Evolutionary conservation across 129 eudicot species (phyloP).

Genomic region (Pulicaria dysenterica): DNA sequence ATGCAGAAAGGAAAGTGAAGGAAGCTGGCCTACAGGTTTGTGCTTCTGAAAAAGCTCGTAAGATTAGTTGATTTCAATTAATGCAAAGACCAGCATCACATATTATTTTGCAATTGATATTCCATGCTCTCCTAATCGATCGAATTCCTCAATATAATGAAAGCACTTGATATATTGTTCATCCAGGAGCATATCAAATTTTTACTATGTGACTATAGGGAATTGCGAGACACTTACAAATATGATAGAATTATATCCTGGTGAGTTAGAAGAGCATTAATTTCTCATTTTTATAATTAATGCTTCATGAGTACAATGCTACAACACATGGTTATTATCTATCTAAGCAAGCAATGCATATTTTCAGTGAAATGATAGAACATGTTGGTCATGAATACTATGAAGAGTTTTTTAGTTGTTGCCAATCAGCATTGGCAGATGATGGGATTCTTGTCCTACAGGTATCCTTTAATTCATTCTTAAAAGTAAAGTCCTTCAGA

Average conservation of each 20-base stretch:
- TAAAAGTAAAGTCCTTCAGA: too few relatives aligned
- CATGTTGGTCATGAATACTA: slow-evolving; percentile 78
- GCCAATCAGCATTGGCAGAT: slow-evolving; percentile 60
- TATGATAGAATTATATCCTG: slow-evolving; percentile 77
- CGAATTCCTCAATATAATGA: background rate
- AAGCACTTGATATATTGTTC: too few relatives aligned
- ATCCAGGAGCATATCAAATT: slow-evolving; percentile 61
- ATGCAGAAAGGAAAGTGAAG: slow-evolving; percentile 70
- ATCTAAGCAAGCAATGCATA: background rate
- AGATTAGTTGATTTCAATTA: background rate
- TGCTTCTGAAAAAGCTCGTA: background rate
- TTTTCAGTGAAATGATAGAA: slow-evolving; percentile 77
- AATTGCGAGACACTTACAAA: slow-evolving; percentile 51
- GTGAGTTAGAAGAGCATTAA: slow-evolving; percentile 36
- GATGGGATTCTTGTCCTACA: slow-evolving; percentile 67
- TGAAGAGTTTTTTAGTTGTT: slow-evolving; percentile 71
- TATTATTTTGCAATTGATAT: background rate
- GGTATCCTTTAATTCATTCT: slow-evolving; percentile 35
- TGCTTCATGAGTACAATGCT: background rate
- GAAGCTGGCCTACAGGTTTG: slow-evolving; percentile 72
- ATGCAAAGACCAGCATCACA: background rate
- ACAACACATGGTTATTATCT: background rate
- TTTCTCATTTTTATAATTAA: background rate
- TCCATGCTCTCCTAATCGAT: background rate
- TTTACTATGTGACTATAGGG: slow-evolving; percentile 76